Base-by-base conservation (phyloP, 2,329 filamentous ascomycete genomes). In the Pseudopithomyces maydicus region DNA sequence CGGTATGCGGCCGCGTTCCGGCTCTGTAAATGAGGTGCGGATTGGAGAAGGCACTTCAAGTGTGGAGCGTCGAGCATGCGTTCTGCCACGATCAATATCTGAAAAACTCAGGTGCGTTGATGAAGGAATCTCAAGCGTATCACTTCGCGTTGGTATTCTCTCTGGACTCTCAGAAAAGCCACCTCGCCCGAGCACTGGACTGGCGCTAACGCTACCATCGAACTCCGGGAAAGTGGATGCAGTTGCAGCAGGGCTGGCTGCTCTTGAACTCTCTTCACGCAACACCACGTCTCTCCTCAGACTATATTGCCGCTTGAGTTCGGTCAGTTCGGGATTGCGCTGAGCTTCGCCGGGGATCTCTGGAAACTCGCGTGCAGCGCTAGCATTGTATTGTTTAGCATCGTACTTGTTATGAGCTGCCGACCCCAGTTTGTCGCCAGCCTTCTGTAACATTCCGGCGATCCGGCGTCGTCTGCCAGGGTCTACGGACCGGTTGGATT, bases 261-360 rank as follows among this genome's bases (percentile, higher is more conserved):
- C 69, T 58, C 79, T 73, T 4, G 80, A 78, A 49, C 67, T 64
- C 32, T 69, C 65, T 23, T 63, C 55, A 29, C 67, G 67, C 22
- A 69, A 53, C 1, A 56, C 47, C 41, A 33, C 47, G 12, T 58
- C 53, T 32, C 53, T 50, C n/a, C 53, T 39, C 14, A 57, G 67
- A 38, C 78, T 80, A 55, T 80, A 85, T 4, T 67, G 64, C 29
- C 77, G 71, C 44, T 72, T 76, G 23, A 81, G 78, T 3, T 73
- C 61, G 17, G 58, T 50, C 1, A 85, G 65, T 0, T 68, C 62
- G 0, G 62, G 66, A 45, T 85, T 85, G 29, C 82, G 78, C 2
- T 71, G 57, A 1, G 58, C 63, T 60, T 88, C 85, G 2, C 84
- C 85, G 0, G 85, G 85, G 0, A 85, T 75, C 52, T 82, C 79